These are phyloP conservation scores for Candida tallmaniae DNA, from an alignment of 805 yeast species.

Conservation along the genomic window DNA sequence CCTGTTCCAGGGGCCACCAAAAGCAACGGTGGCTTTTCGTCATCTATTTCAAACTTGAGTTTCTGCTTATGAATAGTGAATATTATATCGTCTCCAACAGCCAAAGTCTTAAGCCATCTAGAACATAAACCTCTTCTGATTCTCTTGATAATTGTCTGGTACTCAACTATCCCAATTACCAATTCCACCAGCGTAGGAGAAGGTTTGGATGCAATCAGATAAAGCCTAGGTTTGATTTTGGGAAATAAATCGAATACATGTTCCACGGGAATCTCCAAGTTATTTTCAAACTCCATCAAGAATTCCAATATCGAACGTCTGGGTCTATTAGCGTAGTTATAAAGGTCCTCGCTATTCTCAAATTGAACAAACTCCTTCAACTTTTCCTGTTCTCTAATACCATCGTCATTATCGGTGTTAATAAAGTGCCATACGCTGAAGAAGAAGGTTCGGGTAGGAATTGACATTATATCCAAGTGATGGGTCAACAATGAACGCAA, in stretches of 20 bases:
- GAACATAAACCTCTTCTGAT: constrained; percentile 81
- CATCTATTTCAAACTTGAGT: constrained; percentile 24
- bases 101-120: constrained; percentile 57
- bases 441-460: constrained; percentile 85
- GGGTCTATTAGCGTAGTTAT: constrained; percentile 90
- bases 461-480: constrained; percentile 76
- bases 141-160: constrained; percentile 73
- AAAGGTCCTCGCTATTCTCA: constrained; percentile 76
- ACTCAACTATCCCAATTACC: constrained; percentile 81
- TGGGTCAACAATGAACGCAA: constrained; percentile 67
- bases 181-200: constrained; percentile 47
- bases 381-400: constrained; percentile 70
- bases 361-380: constrained; percentile 67
- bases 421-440: constrained; percentile 65
- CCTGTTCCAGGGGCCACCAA: constrained; percentile 96
- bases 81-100: constrained; percentile 45
- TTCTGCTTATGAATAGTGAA: constrained; percentile 49
- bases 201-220: constrained; percentile 74
- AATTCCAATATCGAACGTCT: constrained; percentile 83
- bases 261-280: constrained; percentile 67
- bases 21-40: constrained; percentile 43
- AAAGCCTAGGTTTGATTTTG: constrained; percentile 70
- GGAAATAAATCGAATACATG: constrained; percentile 79
- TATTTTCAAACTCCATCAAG: constrained; percentile 71
- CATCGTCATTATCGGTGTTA: constrained; percentile 44